Percentiles rank a stretch among this genome's conserved stretches.
Evolutionary conservation across 306 rosid genomes (phyloP).

Genomic region (Crotalaria pallida): DNA sequence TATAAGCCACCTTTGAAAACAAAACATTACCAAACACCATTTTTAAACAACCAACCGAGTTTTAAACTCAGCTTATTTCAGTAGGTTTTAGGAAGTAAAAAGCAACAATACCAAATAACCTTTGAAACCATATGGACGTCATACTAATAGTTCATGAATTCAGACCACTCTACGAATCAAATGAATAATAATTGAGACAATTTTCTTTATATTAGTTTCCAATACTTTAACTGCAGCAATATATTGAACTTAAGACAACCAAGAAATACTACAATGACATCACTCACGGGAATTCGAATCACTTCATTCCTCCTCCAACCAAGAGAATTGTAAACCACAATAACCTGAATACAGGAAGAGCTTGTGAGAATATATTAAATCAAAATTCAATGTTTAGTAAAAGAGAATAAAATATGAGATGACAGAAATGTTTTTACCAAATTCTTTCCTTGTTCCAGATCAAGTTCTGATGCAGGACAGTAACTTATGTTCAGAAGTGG

Average conservation of each 20-base stretch:
- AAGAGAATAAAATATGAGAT: constrained; percentile 4
- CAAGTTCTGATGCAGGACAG: constrained; percentile 78
- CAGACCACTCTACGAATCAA: constrained; percentile 4
- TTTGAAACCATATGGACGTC: neutral
- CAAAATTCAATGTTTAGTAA: neutral
- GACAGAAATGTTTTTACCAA: constrained; percentile 45
- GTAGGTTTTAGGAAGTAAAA: neutral
- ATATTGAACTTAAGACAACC: neutral
- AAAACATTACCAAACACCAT: neutral
- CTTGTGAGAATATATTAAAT: constrained; percentile 2
- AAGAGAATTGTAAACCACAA: constrained; percentile 73
- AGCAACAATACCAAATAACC: neutral
- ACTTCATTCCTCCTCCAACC: constrained; percentile 85
- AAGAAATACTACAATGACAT: constrained; percentile 8
- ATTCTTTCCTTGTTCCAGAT: constrained; percentile 53
- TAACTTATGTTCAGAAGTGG: constrained; percentile 50
- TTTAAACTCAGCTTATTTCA: neutral
- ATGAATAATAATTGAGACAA: neutral
- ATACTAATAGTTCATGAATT: neutral
- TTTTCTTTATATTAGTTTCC: neutral
- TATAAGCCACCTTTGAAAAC: neutral
- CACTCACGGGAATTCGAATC: constrained; percentile 78
- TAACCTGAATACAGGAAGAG: constrained; percentile 35
- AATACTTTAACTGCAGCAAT: neutral
- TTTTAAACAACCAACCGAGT: neutral